Conservation (phyloP, 129 eudicot genomes). For the Apium graveolens region DNA sequence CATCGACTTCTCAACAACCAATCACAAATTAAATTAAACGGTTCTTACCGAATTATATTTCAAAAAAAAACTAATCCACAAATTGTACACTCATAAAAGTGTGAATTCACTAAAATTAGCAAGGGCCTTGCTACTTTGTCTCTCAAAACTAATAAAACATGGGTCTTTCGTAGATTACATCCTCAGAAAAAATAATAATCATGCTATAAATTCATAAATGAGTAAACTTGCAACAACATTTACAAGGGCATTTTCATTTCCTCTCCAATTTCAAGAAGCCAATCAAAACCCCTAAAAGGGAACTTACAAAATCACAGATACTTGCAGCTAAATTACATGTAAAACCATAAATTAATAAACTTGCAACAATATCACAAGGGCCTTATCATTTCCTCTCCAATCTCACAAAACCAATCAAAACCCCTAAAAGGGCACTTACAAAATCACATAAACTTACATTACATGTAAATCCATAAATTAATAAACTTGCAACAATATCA, state of each 20-base stretch:
- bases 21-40: neutral
- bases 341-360: neutral
- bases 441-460: conserved; percentile 36
- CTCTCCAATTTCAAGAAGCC: neutral
- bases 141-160: neutral
- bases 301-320: neutral
- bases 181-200: neutral
- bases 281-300: neutral
- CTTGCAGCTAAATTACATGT: conserved; percentile 38
- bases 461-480: conserved; percentile 14
- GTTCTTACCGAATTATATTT: neutral
- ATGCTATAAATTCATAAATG: neutral
- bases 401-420: neutral
- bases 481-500: neutral
- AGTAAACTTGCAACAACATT: neutral
- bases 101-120: neutral
- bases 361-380: neutral
- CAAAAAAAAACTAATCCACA: too few relatives aligned
- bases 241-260: neutral
- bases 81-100: neutral
- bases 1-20: neutral
- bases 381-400: neutral
- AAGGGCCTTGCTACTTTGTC: too few relatives aligned
- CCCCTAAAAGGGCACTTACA: neutral
- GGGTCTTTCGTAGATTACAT: neutral